A percentile compares a stretch with the other conserved stretches of the same genome.
Evolutionary conservation across 2,329 filamentous ascomycete genomes (phyloP).

Genomic region (Acephala macrosclerotiorum): DNA sequence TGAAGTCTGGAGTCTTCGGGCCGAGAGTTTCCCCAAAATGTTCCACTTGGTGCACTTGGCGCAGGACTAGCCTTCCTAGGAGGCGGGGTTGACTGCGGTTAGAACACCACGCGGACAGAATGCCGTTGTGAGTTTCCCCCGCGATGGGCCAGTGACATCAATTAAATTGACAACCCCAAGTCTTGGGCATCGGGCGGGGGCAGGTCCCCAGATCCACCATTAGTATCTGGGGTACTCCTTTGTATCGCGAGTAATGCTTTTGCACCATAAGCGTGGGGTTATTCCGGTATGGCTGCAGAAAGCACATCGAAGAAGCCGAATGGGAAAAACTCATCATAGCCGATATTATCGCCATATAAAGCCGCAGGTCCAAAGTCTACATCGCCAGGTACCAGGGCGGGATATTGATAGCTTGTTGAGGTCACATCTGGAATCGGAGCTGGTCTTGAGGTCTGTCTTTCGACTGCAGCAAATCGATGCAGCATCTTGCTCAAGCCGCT

Average conservation of each 20-base stretch:
- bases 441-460: constrained; percentile 3
- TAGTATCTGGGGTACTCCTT: neutral
- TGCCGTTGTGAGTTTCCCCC: too few species aligned
- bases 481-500: constrained; percentile 48
- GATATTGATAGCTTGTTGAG: neutral
- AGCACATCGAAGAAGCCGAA: constrained; percentile 37
- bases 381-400: neutral
- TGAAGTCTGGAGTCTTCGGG: too few species aligned
- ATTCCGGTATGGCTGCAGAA: constrained; percentile 11
- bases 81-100: too few species aligned
- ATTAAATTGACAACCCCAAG: too few species aligned
- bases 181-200: too few species aligned
- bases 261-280: neutral
- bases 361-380: neutral
- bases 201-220: neutral
- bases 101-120: too few species aligned
- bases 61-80: too few species aligned
- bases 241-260: neutral
- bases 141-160: too few species aligned
- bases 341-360: constrained; percentile 27
- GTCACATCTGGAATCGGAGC: neutral
- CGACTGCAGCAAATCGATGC: constrained; percentile 22
- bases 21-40: too few species aligned
- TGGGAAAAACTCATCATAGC: constrained; percentile 39
- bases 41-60: too few species aligned